Evolutionary conservation across 768 basidiomycete genomes (phyloP), one percentile per base, ranked within the genome.

Genomic region (Pisolithus albus): DNA sequence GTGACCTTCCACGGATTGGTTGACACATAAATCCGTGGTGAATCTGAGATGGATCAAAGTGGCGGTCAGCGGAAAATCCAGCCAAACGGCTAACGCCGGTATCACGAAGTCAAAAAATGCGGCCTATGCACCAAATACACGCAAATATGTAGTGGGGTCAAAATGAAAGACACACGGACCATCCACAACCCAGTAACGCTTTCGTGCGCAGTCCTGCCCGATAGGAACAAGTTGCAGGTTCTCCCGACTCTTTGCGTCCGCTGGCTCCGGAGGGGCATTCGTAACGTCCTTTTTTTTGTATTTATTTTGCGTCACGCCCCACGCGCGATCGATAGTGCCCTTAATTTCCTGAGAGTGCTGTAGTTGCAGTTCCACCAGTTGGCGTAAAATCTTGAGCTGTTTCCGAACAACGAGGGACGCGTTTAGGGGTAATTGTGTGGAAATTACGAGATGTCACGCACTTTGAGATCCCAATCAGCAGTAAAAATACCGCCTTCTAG

Each of bases 1-100:
- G 83, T 81, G 40, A 84, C 83, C 72, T 92, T 93, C 89, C 88
- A 93, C 19, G 91, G 91, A 67, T 93, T 93, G 13, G 86, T 88
- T 32, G 90, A 92, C 37, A 79, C 71, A 62, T 89, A 93, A 48
- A 92, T 70, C 53, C 91, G 82, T 23, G 90, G 88, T 44, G 91
- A 92, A 72, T 89, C 90, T 92, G 61, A 65, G 64, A 66, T 66
- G 59, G 56, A 66, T 59, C 57, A 52, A 51, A 60, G 56, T 56
- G 51, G 59, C 51, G 54, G 68, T 70, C 61, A 69, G 67, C 66
- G 54, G 60, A 50, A 63, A 56, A 63, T 61, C 57, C 59, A 63
- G 58, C 51, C 56, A 46, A 47, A 69, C 67, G 67, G 67, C 65
- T 60, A 69, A 69, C 58, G 61, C 67, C 65, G 65, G 63, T 58